Percentiles rank a stretch among this genome's conserved stretches.
Conservation (phyloP, 164 flowering plant genomes). For the Annona squamosa region DNA sequence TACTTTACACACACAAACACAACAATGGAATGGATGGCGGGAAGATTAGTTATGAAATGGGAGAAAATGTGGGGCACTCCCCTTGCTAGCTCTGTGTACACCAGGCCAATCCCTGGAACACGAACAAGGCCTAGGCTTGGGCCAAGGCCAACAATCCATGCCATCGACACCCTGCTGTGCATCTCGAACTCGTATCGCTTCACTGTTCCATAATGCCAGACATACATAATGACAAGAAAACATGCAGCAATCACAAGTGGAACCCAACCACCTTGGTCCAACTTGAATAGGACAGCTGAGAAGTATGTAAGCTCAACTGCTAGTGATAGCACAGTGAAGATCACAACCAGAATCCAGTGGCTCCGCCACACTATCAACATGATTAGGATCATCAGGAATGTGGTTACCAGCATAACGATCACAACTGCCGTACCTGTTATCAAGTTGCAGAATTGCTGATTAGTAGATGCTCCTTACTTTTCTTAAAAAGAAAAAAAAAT, state of each 20-base stretch:
- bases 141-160: slow-evolving; percentile 94
- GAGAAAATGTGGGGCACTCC: slow-evolving; percentile 97
- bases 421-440: slow-evolving; percentile 81
- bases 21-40: slow-evolving; percentile 89
- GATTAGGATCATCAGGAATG: slow-evolving; percentile 67
- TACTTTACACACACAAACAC: slow-evolving; percentile 93
- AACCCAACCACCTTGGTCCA: slow-evolving; percentile 99
- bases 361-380: slow-evolving; percentile 91
- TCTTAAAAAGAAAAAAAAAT: no score
- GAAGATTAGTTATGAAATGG: slow-evolving; percentile 92
- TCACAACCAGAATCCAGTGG: slow-evolving; percentile 72
- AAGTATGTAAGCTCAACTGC: slow-evolving; percentile 66
- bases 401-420: slow-evolving; percentile 77
- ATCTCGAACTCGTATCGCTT: slow-evolving; percentile 89
- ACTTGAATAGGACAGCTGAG: slow-evolving; percentile 74
- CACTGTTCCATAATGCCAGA: slow-evolving; percentile 91
- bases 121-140: slow-evolving; percentile 94
- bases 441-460: background rate
- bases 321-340: slow-evolving; percentile 53
- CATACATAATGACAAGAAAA: slow-evolving; percentile 72
- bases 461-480: background rate
- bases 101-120: slow-evolving; percentile 94
- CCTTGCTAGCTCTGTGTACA: slow-evolving; percentile 88
- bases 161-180: slow-evolving; percentile 95
- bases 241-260: slow-evolving; percentile 86